These are phyloP conservation scores for Neonectria faginata DNA, from an alignment of 2,329 filamentous ascomycete genomes.

Conservation along the genomic window DNA sequence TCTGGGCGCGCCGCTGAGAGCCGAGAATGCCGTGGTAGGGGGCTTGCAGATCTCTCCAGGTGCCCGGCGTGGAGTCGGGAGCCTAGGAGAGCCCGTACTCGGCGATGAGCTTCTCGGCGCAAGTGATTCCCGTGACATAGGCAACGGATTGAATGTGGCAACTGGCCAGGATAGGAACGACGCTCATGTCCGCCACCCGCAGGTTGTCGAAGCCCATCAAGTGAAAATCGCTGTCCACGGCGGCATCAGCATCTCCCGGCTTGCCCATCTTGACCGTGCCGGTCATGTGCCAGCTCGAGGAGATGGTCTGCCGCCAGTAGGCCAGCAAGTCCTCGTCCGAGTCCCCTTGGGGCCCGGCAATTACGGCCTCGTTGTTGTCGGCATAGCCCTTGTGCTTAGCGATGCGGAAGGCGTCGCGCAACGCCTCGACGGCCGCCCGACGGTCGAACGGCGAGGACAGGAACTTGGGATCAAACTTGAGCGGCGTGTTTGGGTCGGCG, in stretches of 20 bases:
- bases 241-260: slow-evolving; percentile 54
- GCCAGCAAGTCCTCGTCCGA: slow-evolving; percentile 65
- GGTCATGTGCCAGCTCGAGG: slow-evolving; percentile 66
- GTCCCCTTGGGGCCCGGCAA: slow-evolving; percentile 58
- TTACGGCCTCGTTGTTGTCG: slow-evolving; percentile 55
- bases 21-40: not conserved
- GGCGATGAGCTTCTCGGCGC: slow-evolving; percentile 56
- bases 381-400: slow-evolving; percentile 56
- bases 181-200: slow-evolving; percentile 40
- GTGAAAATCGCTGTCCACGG: slow-evolving; percentile 56
- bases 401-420: slow-evolving; percentile 57
- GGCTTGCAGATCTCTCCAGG: not conserved
- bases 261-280: slow-evolving; percentile 70
- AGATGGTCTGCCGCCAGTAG: slow-evolving; percentile 57
- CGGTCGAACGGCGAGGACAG: slow-evolving; percentile 66
- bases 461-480: slow-evolving; percentile 65
- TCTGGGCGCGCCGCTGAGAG: not conserved
- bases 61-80: not conserved
- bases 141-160: slow-evolving; percentile 65
- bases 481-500: slow-evolving; percentile 61
- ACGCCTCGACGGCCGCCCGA: slow-evolving; percentile 60
- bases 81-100: slow-evolving; percentile 29
- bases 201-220: slow-evolving; percentile 37
- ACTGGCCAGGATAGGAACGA: slow-evolving; percentile 55
- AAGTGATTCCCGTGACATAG: slow-evolving; percentile 64